Evolutionary conservation across 2,329 filamentous ascomycete species (phyloP).

Genomic region (Ciborinia camelliae): DNA sequence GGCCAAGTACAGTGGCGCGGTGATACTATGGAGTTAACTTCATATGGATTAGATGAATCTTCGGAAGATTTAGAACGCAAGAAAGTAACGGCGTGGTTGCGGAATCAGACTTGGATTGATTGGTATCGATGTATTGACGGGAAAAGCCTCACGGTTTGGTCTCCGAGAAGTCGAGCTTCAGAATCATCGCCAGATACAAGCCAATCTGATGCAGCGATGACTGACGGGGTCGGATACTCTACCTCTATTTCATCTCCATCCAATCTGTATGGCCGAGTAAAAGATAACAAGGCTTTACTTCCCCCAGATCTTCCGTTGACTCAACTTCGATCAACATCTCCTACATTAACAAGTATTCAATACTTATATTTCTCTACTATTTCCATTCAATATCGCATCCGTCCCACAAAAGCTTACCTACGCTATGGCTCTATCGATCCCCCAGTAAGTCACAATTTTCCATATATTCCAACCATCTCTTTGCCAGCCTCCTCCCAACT

Average conservation of each 20-base stretch:
- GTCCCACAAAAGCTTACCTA: neutral
- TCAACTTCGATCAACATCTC: neutral
- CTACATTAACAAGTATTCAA: neutral
- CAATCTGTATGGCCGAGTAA: neutral
- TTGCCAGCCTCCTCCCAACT: too few relatives aligned
- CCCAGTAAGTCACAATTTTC: neutral
- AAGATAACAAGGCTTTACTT: neutral
- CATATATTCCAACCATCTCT: neutral
- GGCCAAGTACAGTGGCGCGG: neutral
- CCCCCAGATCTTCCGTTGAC: neutral
- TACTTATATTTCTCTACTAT: slow-evolving; percentile 6
- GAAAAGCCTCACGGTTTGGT: neutral
- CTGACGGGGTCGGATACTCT: neutral
- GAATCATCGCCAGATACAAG: neutral
- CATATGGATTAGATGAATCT: neutral
- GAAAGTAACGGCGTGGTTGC: neutral
- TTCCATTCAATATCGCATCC: neutral
- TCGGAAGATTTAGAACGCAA: neutral
- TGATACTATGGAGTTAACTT: slow-evolving; percentile 1
- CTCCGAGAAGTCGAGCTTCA: neutral
- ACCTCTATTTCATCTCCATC: neutral
- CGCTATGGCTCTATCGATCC: slow-evolving; percentile 8
- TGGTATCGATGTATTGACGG: neutral
- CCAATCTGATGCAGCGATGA: neutral
- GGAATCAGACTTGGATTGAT: slow-evolving; percentile 5